Evolutionary conservation across 2,329 filamentous ascomycete species (phyloP).

Genomic region (Emericellopsis atlantica): DNA sequence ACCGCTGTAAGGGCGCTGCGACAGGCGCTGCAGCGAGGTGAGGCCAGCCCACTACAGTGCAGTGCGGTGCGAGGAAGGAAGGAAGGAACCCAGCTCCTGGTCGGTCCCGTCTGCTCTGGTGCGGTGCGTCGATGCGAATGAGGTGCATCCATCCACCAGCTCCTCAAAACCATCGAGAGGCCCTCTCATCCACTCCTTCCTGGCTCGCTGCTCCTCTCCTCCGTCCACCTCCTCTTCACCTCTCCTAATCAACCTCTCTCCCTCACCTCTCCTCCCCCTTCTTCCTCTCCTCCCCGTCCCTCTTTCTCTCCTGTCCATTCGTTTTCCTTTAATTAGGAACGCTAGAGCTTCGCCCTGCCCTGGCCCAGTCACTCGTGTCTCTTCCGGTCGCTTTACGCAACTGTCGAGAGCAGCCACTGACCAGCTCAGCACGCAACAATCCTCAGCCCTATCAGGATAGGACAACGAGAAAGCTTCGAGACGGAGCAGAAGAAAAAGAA

Average conservation of each 20-base stretch:
- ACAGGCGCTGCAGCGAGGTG: too few species aligned
- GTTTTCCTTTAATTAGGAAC: constrained; percentile 29
- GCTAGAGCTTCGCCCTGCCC: not conserved
- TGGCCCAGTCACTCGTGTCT: too few species aligned
- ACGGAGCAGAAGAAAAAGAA: constrained; percentile 6
- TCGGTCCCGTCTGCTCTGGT: too few species aligned
- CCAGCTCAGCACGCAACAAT: not conserved
- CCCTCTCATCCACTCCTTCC: constrained; percentile 17
- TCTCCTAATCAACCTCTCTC: constrained; percentile 31
- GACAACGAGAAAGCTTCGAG: constrained; percentile 11
- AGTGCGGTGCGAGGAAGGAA: too few species aligned
- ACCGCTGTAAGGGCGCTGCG: too few species aligned
- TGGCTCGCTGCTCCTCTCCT: constrained; percentile 43
- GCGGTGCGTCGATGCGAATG: too few species aligned
- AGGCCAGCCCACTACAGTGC: too few species aligned
- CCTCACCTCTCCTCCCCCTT: constrained; percentile 36
- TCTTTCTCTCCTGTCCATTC: constrained; percentile 33
- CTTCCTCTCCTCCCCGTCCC: constrained; percentile 22
- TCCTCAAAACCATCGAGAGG: constrained; percentile 10
- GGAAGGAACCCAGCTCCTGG: too few species aligned
- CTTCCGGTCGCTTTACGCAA: too few species aligned
- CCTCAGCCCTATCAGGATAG: constrained; percentile 9
- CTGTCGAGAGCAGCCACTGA: not conserved
- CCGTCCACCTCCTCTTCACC: constrained; percentile 36
- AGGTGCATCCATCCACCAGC: constrained; percentile 4